Conservation (phyloP, 129 eudicot species). For the Arctium minus region DNA sequence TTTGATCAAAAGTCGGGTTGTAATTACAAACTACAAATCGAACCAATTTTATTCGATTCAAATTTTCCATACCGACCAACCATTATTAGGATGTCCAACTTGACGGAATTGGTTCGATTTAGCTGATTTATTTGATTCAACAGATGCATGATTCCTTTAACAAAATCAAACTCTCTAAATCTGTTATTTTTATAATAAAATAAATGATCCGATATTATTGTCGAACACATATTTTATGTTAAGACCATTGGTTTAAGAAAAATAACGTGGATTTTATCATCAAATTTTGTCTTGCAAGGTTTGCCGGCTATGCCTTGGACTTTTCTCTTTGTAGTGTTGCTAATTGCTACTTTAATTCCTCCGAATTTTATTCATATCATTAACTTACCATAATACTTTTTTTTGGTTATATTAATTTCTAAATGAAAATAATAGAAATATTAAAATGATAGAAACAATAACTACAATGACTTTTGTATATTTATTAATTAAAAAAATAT, state of each 20-base stretch:
- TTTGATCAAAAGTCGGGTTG: too few relatives aligned
- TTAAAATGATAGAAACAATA: too few relatives aligned
- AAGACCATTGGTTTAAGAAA: not conserved
- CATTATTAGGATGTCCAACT: too few relatives aligned
- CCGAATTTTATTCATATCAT: not conserved
- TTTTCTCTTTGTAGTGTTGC: not conserved
- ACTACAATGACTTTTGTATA: too few relatives aligned
- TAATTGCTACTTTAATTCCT: not conserved
- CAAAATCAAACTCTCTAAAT: not conserved
- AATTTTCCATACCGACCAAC: too few relatives aligned
- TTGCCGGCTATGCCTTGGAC: slow-evolving; percentile 1
- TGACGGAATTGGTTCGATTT: too few relatives aligned
- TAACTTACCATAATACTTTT: not conserved
- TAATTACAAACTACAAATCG: too few relatives aligned
- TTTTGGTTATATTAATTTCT: too few relatives aligned
- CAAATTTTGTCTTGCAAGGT: not conserved
- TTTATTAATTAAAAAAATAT: too few relatives aligned
- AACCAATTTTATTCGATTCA: too few relatives aligned
- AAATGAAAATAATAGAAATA: too few relatives aligned
- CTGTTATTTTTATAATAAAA: not conserved
- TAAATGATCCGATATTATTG: not conserved
- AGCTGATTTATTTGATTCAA: too few relatives aligned
- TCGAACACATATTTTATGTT: not conserved
- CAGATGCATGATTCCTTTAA: not conserved
- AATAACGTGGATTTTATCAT: not conserved